Evolutionary conservation across 2,329 filamentous ascomycete genomes (phyloP).

Genomic region (Fusarium fracticaudum): DNA sequence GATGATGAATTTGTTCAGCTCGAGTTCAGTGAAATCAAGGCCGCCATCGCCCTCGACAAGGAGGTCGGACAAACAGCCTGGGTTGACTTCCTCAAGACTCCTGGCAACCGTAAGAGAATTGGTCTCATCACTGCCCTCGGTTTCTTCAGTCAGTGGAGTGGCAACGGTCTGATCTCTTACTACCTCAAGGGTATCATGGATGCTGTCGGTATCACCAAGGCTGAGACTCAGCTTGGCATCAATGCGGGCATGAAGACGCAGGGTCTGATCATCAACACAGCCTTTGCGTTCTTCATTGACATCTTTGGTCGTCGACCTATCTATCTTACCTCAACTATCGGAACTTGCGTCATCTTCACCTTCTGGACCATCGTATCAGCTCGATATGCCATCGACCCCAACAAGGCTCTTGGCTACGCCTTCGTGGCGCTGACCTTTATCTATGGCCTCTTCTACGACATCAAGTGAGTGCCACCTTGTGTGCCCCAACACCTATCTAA

Average conservation of each 20-base stretch:
- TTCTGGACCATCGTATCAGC: constrained; percentile 35
- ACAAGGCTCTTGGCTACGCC: constrained; percentile 20
- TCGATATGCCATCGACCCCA: constrained; percentile 40
- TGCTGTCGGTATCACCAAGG: constrained; percentile 41
- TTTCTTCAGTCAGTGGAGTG: constrained; percentile 29
- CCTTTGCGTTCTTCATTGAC: constrained; percentile 41
- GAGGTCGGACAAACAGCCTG: constrained; percentile 25
- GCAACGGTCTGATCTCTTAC: constrained; percentile 24
- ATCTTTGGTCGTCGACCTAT: constrained; percentile 23
- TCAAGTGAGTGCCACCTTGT: constrained; percentile 10
- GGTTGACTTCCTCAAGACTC: constrained; percentile 36
- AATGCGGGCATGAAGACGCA: constrained; percentile 37
- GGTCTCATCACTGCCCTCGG: constrained; percentile 37
- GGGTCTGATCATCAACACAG: constrained; percentile 1
- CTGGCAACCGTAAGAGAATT: constrained; percentile 43
- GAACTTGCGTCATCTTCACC: constrained; percentile 44
- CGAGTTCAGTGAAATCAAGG: constrained; percentile 30
- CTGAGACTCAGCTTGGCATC: constrained; percentile 45
- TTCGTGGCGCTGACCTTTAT: constrained; percentile 52
- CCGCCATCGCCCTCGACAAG: constrained; percentile 29
- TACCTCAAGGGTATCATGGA: constrained; percentile 24
- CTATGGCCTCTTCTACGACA: constrained; percentile 50
- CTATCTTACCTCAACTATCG: constrained; percentile 8
- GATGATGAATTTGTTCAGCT: constrained; percentile 20
- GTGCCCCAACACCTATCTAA: accelerated